These are phyloP conservation scores for Penicillium sp. DNA, from an alignment of 2,329 filamentous ascomycete species.

Conservation along the genomic window DNA sequence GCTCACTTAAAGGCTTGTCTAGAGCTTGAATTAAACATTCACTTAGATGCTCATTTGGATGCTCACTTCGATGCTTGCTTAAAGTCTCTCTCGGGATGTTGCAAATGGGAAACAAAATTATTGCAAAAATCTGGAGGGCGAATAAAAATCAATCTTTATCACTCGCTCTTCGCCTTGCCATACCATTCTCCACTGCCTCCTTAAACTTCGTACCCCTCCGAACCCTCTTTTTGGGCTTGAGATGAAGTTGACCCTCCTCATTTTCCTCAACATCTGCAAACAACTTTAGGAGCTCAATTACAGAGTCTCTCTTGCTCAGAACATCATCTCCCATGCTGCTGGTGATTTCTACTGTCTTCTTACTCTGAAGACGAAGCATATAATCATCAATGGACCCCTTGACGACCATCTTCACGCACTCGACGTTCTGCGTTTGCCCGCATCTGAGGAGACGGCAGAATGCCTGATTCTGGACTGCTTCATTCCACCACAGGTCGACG, in stretches of 20 bases:
- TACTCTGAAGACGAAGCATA: conserved; percentile 60
- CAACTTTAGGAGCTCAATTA: conserved; percentile 30
- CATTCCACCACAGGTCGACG: conserved; percentile 67
- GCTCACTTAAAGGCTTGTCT: too few relatives aligned
- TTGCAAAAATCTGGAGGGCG: too few relatives aligned
- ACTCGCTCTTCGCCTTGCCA: not conserved
- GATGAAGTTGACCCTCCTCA: not conserved
- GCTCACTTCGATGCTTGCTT: too few relatives aligned
- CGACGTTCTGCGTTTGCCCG: conserved; percentile 65
- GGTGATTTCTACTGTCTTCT: conserved; percentile 50
- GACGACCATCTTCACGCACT: conserved; percentile 63
- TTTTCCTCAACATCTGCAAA: conserved; percentile 30
- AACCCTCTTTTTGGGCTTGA: not conserved
- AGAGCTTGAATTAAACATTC: too few relatives aligned
- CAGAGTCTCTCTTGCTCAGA: conserved; percentile 21
- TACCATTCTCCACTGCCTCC: not conserved
- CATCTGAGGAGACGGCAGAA: conserved; percentile 68
- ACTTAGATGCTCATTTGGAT: too few relatives aligned
- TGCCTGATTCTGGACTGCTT: conserved; percentile 61
- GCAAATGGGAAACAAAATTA: too few relatives aligned
- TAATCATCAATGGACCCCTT: conserved; percentile 63
- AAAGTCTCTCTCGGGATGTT: too few relatives aligned
- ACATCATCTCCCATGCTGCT: conserved; percentile 30
- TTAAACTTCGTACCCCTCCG: not conserved
- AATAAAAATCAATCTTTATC: not conserved